These are phyloP conservation scores for Peronospora destructor DNA, from an alignment of 352 stramenopile genomes.

Conservation along the genomic window DNA sequence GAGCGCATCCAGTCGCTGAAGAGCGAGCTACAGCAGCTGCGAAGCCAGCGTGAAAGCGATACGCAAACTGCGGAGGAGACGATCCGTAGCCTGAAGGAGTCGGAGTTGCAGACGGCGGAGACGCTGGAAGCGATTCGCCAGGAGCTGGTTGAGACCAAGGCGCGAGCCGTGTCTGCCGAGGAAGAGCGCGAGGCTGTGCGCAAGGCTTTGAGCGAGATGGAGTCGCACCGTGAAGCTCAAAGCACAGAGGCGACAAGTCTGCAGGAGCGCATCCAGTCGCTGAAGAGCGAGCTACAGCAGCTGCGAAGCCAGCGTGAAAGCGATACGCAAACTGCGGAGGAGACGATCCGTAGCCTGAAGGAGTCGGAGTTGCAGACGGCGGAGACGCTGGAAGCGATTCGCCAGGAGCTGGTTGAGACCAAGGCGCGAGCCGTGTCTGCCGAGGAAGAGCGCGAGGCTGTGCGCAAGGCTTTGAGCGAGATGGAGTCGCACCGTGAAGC, in stretches of 20 bases:
- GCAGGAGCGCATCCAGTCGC: conserved; percentile 7
- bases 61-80: conserved; percentile 15
- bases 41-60: conserved; percentile 17
- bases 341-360: conserved; percentile 23
- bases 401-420: conserved; percentile 5
- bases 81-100: conserved; percentile 20
- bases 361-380: conserved; percentile 11
- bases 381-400: conserved; percentile 5
- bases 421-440: conserved; percentile 5
- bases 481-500: conserved; percentile 9
- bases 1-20: conserved; percentile 14
- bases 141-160: conserved; percentile 17
- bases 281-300: conserved; percentile 23
- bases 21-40: conserved; percentile 21
- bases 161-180: conserved; percentile 11
- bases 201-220: conserved; percentile 16
- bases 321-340: conserved; percentile 14
- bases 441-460: conserved; percentile 12
- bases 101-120: conserved; percentile 7
- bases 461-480: conserved; percentile 8
- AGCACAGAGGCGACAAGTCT: conserved; percentile 4
- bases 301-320: conserved; percentile 15
- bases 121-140: conserved; percentile 17
- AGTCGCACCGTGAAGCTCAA: conserved; percentile 13
- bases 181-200: conserved; percentile 15